Evolutionary conservation across 1,139 yeast genomes (phyloP), one percentile per base, ranked within the genome.

Genomic region (Blastobotrys capitulatus): DNA sequence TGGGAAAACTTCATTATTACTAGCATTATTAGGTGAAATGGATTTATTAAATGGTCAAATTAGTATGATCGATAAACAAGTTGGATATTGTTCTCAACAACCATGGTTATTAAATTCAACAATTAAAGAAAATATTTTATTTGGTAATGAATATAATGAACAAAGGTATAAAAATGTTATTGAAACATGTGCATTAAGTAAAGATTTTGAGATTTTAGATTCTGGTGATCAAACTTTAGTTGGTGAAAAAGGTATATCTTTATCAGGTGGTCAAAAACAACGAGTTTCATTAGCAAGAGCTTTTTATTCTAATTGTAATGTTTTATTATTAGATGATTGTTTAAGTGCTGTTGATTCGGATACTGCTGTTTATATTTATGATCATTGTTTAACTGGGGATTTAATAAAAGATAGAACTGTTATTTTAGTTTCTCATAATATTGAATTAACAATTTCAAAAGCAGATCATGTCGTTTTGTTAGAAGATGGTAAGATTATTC

Each of bases 241-340:
- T 62, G 96, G 96, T 63, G 98, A 92, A 68, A 89, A 89, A 72
- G 98, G 98, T 65, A 87, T 92, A 50, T 84, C 96, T 0, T 75
- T 92, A 51, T 89, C 97, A 37, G 98, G 98, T 60, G 98, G 98
- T 50, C 97, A 92, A 70, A 92, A 92, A 66, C 97, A 92, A 70
- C 80, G 97, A 68, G 92, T 90, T 40, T 89, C 97, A 1, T 75
- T 92, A 52, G 97, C 98, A 1, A 80, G 98, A 67, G 97, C 97
- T 1, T 97, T 90, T 58, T 90, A 92, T 66, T 87, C 95, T 1
- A 79, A 79, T 60, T 84, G 97, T 1, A 80, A 80, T 54, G 88
- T 86, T 62, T 75, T 92, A 44, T 67, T 90, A 54, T 75, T 90
- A 48, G 98, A 90, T 71, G 97, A 90, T 68, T 90, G 97, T 73